Evolutionary conservation across 768 basidiomycete genomes (phyloP), one percentile per base, ranked within the genome.

Genomic region (Pholiota microspora): DNA sequence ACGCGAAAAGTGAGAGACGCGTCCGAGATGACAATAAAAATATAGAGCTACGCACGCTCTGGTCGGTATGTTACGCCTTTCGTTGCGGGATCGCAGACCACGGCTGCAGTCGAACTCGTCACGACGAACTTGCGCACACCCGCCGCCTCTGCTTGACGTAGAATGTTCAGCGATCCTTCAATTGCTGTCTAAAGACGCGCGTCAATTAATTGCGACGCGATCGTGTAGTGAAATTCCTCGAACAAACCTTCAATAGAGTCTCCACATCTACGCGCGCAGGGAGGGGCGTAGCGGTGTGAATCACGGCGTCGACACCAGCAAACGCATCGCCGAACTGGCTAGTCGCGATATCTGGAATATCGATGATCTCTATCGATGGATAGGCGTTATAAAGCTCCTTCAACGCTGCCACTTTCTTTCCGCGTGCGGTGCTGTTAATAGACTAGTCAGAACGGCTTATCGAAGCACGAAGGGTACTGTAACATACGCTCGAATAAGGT

Each of bases 401-500:
- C 50, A 10, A 64, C 53, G 27, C 25, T 56, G 49, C 15, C 45
- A 55, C 52, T 58, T 70, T 65, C 3, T 53, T 55, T 8, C 62
- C 57, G 10, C 65, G 63, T 3, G 60, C 63, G 6, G 66, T 64
- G n/a, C 67, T 68, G 9, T n/a, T 36, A 36, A 24, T 21, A 16
- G 40, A 23, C n/a, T n/a, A n/a, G n/a, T n/a, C n/a, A n/a, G n/a
- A n/a, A n/a, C n/a, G n/a, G n/a, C n/a, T n/a, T n/a, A n/a, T n/a
- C n/a, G n/a, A n/a, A n/a, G n/a, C n/a, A 31, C 6, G 29, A 31
- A 31, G 29, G 29, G 12, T 31, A 31, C 12, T 12, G 1, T n/a
- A n/a, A 59, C 72, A 47, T 56, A 76, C 75, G 77, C 83, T 57
- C 76, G 69, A 35, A 85, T 82, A 7, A 66, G 70, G 60, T 77